Conservation (phyloP, 2,329 filamentous ascomycete genomes). For the Mycosphaerella sp. region DNA sequence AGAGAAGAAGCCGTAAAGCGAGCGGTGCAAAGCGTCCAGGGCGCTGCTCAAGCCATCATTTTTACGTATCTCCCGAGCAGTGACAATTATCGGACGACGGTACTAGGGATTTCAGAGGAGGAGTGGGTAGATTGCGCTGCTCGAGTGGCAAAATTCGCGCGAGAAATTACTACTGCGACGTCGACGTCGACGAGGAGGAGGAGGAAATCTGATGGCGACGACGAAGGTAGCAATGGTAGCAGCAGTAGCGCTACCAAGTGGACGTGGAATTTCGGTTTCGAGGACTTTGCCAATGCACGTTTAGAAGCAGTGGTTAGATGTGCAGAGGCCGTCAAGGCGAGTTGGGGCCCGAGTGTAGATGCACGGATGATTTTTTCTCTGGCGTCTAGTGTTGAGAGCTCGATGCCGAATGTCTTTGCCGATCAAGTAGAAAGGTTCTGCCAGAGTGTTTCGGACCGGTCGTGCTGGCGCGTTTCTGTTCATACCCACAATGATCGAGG, state of each 20-base stretch:
- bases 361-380: constrained; percentile 93
- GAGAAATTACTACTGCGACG: constrained; percentile 35
- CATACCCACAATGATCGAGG: constrained; percentile 94
- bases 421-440: constrained; percentile 97
- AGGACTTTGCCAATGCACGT: constrained; percentile 83
- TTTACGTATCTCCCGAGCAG: constrained; percentile 95
- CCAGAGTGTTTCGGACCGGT: constrained; percentile 70
- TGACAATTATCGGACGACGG: constrained; percentile 85
- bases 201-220: too few species aligned
- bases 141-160: constrained; percentile 75
- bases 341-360: constrained; percentile 75
- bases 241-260: constrained; percentile 53
- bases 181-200: too few species aligned
- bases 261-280: constrained; percentile 76
- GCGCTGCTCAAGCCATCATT: constrained; percentile 86
- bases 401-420: constrained; percentile 90
- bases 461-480: constrained; percentile 81
- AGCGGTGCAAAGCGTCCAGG: constrained; percentile 81
- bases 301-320: constrained; percentile 75
- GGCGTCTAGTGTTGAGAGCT: constrained; percentile 89
- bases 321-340: constrained; percentile 87
- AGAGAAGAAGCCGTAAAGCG: constrained; percentile 82
- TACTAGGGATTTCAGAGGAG: constrained; percentile 81
- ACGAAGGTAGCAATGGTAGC: too few species aligned
- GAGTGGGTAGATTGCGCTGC: constrained; percentile 75